These are phyloP conservation scores for Alternaria postmessia DNA, from an alignment of 2,329 filamentous ascomycete species.

Conservation along the genomic window DNA sequence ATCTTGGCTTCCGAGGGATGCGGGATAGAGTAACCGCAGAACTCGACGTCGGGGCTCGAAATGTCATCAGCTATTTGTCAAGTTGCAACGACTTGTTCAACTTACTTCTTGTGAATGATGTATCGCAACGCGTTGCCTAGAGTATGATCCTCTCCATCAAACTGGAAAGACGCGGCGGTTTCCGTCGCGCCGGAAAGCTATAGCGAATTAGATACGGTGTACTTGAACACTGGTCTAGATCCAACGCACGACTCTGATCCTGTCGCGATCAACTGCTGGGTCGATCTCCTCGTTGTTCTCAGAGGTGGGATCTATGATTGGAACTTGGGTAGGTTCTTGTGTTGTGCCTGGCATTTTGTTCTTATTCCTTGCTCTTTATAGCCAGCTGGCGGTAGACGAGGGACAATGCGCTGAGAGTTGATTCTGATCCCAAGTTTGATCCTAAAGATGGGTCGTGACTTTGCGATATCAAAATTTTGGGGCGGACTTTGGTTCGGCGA, in stretches of 20 bases:
- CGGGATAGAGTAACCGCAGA: conserved; percentile 97
- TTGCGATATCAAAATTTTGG: conserved; percentile 41
- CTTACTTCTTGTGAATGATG: conserved; percentile 98
- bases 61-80: not conserved
- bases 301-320: conserved; percentile 36
- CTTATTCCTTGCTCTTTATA: conserved; percentile 15
- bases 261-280: conserved; percentile 50
- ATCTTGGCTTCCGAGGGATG: conserved; percentile 96
- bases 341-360: conserved; percentile 33
- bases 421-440: not conserved
- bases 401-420: not conserved
- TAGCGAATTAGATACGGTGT: conserved; percentile 2
- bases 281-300: conserved; percentile 43
- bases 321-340: conserved; percentile 27
- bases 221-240: no score
- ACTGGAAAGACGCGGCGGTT: conserved; percentile 93
- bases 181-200: conserved; percentile 85
- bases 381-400: not conserved
- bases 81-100: not conserved
- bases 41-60: conserved; percentile 88
- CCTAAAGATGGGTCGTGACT: conserved; percentile 22
- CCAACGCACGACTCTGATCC: conserved; percentile 55
- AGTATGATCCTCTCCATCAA: conserved; percentile 92
- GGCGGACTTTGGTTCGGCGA: conserved; percentile 30
- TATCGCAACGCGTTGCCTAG: conserved; percentile 93